Evolutionary conservation across 2,329 filamentous ascomycete genomes (phyloP), one percentile per base, ranked within the genome.

Genomic region (Akanthomyces lecanii): DNA sequence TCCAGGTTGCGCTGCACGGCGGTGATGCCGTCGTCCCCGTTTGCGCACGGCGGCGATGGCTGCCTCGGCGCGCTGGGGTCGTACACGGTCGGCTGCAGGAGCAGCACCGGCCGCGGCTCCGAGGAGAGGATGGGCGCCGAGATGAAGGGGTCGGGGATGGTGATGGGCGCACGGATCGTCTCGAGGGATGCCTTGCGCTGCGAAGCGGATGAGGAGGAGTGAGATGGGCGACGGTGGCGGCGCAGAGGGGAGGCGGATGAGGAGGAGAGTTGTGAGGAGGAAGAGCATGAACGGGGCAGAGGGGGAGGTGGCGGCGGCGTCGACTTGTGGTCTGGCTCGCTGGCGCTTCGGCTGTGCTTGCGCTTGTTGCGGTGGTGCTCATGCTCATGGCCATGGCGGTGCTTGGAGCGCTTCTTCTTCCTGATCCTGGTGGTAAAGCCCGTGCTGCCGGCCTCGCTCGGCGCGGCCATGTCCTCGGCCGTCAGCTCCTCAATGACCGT

Each of bases 71-170:
- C 64, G 30, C 66, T 66, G 44, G 84, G 82, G 66, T 85, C 77
- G 70, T 87, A 87, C 40, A 83, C 80, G 14, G 81, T 81, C 2
- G 85, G 83, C 68, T 84, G 83, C 10, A 87, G 77, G 5, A 87
- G 77, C 30, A 87, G 77, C 30, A 82, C 77, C 1, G 82, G 82
- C 63, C 80, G 78, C 11, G 81, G 79, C 30, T 78, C 75, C n/a
- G 76, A 72, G 61, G 75, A 71, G 50, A 83, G 77, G 61, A 84
- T 81, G 23, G 83, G 83, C 3, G 81, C 76, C 2, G 79, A 78
- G 71, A 84, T 82, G 67, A 75, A 67, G 48, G 75, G 65, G 18
- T 71, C 67, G 33, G 73, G 71, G n/a, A 72, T 58, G 5, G 75
- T 71, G 10, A 72, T 69, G 40, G 66, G 63, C 12, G 71, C 68